Percentiles rank a stretch among this genome's conserved stretches.
Evolutionary conservation across 169 alveolate species (phyloP).

Genomic region (Cryptosporidium meleagridis): DNA sequence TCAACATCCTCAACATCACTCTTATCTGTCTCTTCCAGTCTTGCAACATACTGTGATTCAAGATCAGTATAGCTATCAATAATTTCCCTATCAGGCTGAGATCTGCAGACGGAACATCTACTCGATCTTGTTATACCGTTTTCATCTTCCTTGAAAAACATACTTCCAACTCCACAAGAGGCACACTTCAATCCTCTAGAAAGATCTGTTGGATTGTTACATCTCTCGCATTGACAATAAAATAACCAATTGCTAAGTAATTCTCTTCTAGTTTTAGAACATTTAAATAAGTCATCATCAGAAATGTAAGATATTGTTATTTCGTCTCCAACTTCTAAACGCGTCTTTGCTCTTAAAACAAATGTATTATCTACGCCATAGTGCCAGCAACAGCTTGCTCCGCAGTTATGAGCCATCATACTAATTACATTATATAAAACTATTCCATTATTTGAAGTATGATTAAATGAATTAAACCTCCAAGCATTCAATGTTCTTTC

Average conservation of each 20-base stretch:
- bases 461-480: slow-evolving; percentile 88
- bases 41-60: slow-evolving; percentile 76
- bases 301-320: slow-evolving; percentile 87
- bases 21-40: slow-evolving; percentile 80
- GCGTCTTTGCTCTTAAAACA: slow-evolving; percentile 83
- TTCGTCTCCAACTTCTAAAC: slow-evolving; percentile 85
- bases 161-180: slow-evolving; percentile 81
- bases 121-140: slow-evolving; percentile 44
- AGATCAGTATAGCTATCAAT: slow-evolving; percentile 70
- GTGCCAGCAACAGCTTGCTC: slow-evolving; percentile 88
- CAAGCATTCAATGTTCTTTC: slow-evolving; percentile 82
- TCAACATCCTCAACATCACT: slow-evolving; percentile 79
- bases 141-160: slow-evolving; percentile 65
- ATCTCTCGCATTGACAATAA: slow-evolving; percentile 84
- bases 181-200: slow-evolving; percentile 85
- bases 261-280: slow-evolving; percentile 86
- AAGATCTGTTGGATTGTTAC: slow-evolving; percentile 80
- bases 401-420: slow-evolving; percentile 86
- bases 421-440: slow-evolving; percentile 80
- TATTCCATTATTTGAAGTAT: slow-evolving; percentile 82
- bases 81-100: slow-evolving; percentile 60
- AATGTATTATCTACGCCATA: slow-evolving; percentile 84
- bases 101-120: slow-evolving; percentile 61
- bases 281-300: slow-evolving; percentile 84
- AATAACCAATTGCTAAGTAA: slow-evolving; percentile 85